A percentile compares a stretch with the other conserved stretches of the same genome.
Evolutionary conservation across 2,329 filamentous ascomycete genomes (phyloP).

Genomic region (Penicillium sp.): DNA sequence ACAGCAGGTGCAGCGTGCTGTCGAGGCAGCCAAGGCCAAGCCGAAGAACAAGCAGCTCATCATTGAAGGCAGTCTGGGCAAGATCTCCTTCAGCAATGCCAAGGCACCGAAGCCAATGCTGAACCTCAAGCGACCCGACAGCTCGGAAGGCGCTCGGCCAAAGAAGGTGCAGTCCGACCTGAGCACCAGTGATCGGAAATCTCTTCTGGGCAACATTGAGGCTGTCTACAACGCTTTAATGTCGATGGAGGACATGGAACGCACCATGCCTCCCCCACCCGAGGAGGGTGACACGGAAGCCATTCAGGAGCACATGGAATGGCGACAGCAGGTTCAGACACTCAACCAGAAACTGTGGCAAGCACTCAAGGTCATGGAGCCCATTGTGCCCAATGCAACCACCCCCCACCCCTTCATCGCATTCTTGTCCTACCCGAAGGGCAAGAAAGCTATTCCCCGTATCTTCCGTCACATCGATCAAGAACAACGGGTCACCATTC

Average conservation of each 20-base stretch:
- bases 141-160: constrained; percentile 56
- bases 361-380: constrained; percentile 88
- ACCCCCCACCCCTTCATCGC: constrained; percentile 88
- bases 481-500: constrained; percentile 85
- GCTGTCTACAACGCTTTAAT: constrained; percentile 84
- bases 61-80: constrained; percentile 92
- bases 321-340: constrained; percentile 68
- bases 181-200: constrained; percentile 74
- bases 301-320: constrained; percentile 74
- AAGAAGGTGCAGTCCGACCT: constrained; percentile 50
- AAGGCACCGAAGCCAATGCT: constrained; percentile 94
- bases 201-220: constrained; percentile 82
- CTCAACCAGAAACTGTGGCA: constrained; percentile 82
- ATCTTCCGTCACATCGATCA: constrained; percentile 92
- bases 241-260: constrained; percentile 90
- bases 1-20: constrained; percentile 94
- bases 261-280: constrained; percentile 70
- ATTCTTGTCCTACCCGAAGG: constrained; percentile 90
- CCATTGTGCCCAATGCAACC: constrained; percentile 71
- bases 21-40: constrained; percentile 95
- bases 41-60: constrained; percentile 97
- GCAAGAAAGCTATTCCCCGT: constrained; percentile 91
- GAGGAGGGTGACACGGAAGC: constrained; percentile 67
- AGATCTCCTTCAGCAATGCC: constrained; percentile 98
- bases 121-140: constrained; percentile 88